Evolutionary conservation across 768 basidiomycete species (phyloP).

Genomic region (Gautieria morchelliformis): DNA sequence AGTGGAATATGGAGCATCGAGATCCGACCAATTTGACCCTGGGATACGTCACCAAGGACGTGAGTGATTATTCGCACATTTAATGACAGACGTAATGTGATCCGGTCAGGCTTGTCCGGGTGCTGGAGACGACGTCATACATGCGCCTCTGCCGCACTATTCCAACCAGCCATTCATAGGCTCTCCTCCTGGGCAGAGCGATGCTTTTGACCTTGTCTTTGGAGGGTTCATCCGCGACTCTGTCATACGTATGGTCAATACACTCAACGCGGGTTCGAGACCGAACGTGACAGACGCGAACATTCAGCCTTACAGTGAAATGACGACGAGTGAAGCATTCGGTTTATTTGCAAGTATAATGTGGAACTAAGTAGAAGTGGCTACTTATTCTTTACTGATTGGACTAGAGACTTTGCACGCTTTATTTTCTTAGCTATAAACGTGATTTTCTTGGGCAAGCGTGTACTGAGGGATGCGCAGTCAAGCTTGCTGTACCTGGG

Average conservation of each 20-base stretch:
- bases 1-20: background rate
- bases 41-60: slow-evolving; percentile 70
- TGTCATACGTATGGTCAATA: slow-evolving; percentile 46
- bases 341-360: slow-evolving; percentile 44
- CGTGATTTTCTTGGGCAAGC: no score
- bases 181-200: slow-evolving; percentile 42
- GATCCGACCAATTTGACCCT: slow-evolving; percentile 38
- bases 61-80: slow-evolving; percentile 21
- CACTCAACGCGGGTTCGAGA: slow-evolving; percentile 35
- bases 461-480: no score
- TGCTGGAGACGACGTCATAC: slow-evolving; percentile 62
- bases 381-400: no score
- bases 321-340: slow-evolving; percentile 41
- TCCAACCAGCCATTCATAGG: slow-evolving; percentile 47
- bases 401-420: no score
- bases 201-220: slow-evolving; percentile 66
- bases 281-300: slow-evolving; percentile 39
- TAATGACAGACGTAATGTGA: background rate
- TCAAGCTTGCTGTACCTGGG: background rate
- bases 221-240: slow-evolving; percentile 46
- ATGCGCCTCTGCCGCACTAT: slow-evolving; percentile 51
- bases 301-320: slow-evolving; percentile 42
- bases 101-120: slow-evolving; percentile 52
- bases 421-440: no score
- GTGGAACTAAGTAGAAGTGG: slow-evolving; percentile 12